A percentile compares a stretch with the other conserved stretches of the same genome.
Evolutionary conservation across 73 alveolate genomes (phyloP).

Genomic region (Uronychia setigera): DNA sequence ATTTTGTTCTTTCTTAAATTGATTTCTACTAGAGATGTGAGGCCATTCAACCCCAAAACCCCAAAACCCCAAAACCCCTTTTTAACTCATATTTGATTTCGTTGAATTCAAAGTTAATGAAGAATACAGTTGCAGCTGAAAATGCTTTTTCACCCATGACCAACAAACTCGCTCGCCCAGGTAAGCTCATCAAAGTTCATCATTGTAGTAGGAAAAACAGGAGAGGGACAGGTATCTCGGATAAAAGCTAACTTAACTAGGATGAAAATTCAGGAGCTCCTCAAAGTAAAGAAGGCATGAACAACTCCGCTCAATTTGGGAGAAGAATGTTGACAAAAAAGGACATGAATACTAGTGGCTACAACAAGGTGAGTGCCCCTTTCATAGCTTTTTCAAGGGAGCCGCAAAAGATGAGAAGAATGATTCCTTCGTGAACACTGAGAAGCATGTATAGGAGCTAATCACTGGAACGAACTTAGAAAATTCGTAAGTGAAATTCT

Average conservation of each 20-base stretch:
- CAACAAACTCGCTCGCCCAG: too few relatives aligned
- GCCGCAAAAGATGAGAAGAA: neutral
- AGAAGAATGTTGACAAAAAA: neutral
- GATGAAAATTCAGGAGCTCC: neutral
- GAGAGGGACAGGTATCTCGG: too few relatives aligned
- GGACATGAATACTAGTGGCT: neutral
- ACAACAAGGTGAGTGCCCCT: neutral
- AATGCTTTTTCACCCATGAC: too few relatives aligned
- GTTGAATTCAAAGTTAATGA: too few relatives aligned
- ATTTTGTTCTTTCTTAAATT: conserved; percentile 80
- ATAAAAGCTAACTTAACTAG: too few relatives aligned
- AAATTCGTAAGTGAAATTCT: neutral
- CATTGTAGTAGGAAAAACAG: too few relatives aligned
- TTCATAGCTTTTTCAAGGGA: too few relatives aligned
- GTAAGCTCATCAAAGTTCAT: too few relatives aligned
- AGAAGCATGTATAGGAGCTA: neutral
- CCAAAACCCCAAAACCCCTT: too few relatives aligned
- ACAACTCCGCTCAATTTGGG: neutral
- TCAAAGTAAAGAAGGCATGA: neutral
- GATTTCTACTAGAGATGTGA: conserved; percentile 71
- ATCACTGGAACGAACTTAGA: neutral
- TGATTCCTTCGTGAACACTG: neutral
- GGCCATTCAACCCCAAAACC: conserved; percentile 62
- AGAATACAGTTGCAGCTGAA: too few relatives aligned
- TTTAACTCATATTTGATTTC: too few relatives aligned